Percentiles rank a stretch among this genome's conserved stretches.
phyloP scores from a whole-genome alignment of 192 early-diverging fungal species.

The Pilaira anomala region DNA sequence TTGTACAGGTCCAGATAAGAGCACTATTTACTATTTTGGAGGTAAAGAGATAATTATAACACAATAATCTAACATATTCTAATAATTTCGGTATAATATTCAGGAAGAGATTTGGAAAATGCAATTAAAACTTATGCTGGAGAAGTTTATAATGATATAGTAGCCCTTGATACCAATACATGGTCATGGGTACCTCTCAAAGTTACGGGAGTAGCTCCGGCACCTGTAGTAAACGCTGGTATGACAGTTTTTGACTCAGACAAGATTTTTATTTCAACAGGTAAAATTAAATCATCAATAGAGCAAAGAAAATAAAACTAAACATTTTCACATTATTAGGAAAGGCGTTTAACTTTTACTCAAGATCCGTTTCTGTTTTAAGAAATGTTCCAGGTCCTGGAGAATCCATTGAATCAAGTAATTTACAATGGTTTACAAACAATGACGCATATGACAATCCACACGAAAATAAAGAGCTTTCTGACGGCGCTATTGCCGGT shows the following conservation, averaged over 20 bases:
- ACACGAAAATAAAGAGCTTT: not conserved
- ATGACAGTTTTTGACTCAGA: not conserved
- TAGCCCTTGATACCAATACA: constrained; percentile 3
- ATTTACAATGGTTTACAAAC: constrained; percentile 9
- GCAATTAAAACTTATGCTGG: not conserved
- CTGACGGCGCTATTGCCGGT: not conserved
- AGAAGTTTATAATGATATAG: constrained; percentile 1
- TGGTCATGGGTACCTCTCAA: not conserved
- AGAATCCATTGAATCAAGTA: constrained; percentile 1
- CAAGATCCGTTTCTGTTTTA: not conserved
- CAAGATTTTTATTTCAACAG: no score
- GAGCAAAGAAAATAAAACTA: not conserved
- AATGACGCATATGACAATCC: not conserved
- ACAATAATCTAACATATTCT: not conserved
- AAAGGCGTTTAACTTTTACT: not conserved
- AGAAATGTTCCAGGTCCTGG: not conserved
- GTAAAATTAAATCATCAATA: no score
- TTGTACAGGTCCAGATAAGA: not conserved
- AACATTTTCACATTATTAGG: not conserved
- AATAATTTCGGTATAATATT: not conserved
- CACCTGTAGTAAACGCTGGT: not conserved
- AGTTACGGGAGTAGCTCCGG: no score
- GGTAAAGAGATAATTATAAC: not conserved
- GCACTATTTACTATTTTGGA: constrained; percentile 11
- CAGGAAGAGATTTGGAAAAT: not conserved